Percentiles rank a stretch among this genome's conserved stretches.
Conservation (phyloP, 768 basidiomycete species). For the Psilocybe tampanensis region DNA sequence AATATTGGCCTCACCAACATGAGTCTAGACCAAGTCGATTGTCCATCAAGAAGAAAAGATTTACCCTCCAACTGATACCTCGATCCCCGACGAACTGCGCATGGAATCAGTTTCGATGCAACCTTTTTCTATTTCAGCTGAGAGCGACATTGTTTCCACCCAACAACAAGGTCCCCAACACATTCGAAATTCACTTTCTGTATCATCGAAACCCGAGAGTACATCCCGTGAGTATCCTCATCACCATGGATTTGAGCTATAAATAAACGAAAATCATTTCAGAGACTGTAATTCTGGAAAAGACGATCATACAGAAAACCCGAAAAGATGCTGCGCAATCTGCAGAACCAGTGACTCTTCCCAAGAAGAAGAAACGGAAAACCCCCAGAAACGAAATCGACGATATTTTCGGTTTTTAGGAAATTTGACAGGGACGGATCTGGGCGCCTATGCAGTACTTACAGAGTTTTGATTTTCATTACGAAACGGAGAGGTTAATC, state of each 20-base stretch:
- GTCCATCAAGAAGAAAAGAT: neutral
- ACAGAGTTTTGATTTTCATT: neutral
- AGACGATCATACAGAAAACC: neutral
- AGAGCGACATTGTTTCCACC: neutral
- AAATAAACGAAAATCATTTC: neutral
- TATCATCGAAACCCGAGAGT: neutral
- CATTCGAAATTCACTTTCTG: neutral
- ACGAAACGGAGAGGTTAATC: too few species aligned
- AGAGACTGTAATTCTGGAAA: neutral
- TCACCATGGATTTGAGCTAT: neutral
- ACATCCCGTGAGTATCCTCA: neutral
- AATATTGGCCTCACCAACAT: neutral
- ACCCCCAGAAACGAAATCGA: constrained; percentile 62
- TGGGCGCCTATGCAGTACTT: neutral
- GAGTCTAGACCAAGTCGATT: neutral
- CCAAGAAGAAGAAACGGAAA: constrained; percentile 40
- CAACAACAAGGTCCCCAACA: neutral
- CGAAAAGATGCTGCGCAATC: neutral
- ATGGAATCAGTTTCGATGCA: neutral
- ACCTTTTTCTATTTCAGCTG: neutral
- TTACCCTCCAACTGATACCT: neutral
- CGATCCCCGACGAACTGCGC: neutral
- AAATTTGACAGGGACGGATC: neutral
- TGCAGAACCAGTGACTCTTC: neutral
- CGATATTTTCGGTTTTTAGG: constrained; percentile 58